Conservation (phyloP, 2,329 filamentous ascomycete species). For the Diplodia corticola region DNA sequence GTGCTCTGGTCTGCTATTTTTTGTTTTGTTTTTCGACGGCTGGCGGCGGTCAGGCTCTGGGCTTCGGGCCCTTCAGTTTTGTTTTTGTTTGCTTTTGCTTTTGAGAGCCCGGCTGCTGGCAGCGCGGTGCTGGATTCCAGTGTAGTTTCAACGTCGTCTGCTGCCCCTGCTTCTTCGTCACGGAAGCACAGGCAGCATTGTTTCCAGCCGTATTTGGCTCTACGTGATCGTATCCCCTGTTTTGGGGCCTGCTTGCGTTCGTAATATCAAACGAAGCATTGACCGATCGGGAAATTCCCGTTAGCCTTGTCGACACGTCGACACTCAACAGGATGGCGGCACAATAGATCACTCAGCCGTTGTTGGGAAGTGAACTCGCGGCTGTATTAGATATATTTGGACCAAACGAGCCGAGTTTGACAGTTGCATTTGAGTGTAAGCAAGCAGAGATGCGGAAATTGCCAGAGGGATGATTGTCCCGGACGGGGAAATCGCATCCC, state of each 20-base stretch:
- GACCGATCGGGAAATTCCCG: neutral
- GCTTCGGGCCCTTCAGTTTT: neutral
- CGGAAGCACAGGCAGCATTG: neutral
- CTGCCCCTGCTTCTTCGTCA: neutral
- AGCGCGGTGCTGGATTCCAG: neutral
- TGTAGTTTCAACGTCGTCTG: neutral
- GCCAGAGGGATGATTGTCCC: neutral
- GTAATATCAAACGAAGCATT: neutral
- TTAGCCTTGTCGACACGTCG: neutral
- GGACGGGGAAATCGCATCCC: neutral
- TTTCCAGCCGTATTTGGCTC: neutral
- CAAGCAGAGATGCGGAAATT: neutral
- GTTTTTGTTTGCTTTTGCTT: neutral
- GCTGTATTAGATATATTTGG: neutral
- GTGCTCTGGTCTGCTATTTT: too few relatives aligned
- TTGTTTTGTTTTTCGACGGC: neutral
- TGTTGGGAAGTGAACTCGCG: neutral
- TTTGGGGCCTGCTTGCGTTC: neutral
- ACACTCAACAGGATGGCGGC: neutral
- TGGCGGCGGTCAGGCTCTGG: neutral
- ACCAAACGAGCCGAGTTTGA: constrained; percentile 1
- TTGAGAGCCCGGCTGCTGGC: neutral
- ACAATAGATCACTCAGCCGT: neutral
- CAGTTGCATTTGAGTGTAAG: neutral
- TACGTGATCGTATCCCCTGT: neutral